phyloP scores from a whole-genome alignment of 2,329 filamentous ascomycete genomes.

The Dactylellina sp. region DNA sequence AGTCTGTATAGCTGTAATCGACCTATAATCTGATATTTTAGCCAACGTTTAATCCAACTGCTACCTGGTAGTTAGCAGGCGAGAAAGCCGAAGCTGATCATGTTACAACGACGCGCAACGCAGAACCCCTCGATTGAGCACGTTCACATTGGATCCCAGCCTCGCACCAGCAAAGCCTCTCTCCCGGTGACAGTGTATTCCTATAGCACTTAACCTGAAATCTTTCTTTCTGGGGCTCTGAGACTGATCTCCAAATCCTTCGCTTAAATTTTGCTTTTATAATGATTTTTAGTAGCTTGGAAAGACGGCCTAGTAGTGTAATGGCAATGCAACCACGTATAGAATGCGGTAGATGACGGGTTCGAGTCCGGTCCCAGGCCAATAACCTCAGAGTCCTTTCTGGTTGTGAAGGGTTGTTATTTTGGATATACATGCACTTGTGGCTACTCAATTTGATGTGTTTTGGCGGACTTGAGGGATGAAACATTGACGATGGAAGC shows the following conservation, averaged over 20 bases:
- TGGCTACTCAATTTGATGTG: not conserved
- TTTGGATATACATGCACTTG: conserved; percentile 10
- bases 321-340: conserved; percentile 41
- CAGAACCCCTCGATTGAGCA: not conserved
- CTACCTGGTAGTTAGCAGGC: no score
- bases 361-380: conserved; percentile 42
- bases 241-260: not conserved
- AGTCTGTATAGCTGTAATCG: no score
- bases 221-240: no score
- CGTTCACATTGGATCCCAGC: no score
- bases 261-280: not conserved
- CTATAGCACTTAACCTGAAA: no score
- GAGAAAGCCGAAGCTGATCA: no score
- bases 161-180: no score
- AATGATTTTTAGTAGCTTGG: not conserved
- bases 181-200: no score
- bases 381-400: not conserved
- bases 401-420: not conserved
- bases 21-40: no score
- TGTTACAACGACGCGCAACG: conserved; percentile 3
- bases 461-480: no score
- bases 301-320: conserved; percentile 32
- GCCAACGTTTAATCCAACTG: no score
- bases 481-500: no score
- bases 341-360: conserved; percentile 40